phyloP scores from a whole-genome alignment of 768 basidiomycete genomes.

The Dentipellis sp. region DNA sequence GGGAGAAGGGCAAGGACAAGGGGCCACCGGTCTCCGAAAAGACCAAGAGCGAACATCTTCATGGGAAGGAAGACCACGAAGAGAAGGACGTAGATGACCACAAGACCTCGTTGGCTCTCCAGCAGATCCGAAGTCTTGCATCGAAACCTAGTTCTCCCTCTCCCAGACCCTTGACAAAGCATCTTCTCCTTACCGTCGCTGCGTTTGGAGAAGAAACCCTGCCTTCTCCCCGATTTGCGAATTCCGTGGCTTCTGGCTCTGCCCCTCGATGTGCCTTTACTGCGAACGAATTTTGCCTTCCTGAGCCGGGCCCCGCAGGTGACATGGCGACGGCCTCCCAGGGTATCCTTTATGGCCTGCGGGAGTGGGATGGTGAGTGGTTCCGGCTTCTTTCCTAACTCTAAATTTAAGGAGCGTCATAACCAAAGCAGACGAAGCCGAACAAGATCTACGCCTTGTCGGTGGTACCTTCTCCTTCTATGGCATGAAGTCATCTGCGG shows the following conservation, averaged over 20 bases:
- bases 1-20: neutral
- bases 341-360: constrained; percentile 38
- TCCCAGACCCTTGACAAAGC: constrained; percentile 26
- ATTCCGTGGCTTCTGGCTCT: constrained; percentile 28
- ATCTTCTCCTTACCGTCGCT: constrained; percentile 42
- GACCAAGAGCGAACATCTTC: neutral
- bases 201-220: constrained; percentile 23
- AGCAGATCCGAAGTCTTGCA: constrained; percentile 19
- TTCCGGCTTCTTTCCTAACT: neutral
- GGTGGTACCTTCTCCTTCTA: constrained; percentile 56
- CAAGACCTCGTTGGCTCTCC: constrained; percentile 12
- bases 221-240: constrained; percentile 22
- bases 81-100: neutral
- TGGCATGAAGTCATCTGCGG: constrained; percentile 31
- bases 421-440: constrained; percentile 3
- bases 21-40: neutral
- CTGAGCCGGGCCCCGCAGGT: constrained; percentile 17
- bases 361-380: constrained; percentile 41
- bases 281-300: constrained; percentile 29
- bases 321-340: constrained; percentile 14
- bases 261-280: constrained; percentile 37
- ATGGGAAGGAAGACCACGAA: neutral
- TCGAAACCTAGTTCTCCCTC: constrained; percentile 20
- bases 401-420: neutral
- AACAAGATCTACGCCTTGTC: constrained; percentile 29